A percentile compares a stretch with the other conserved stretches of the same genome.
phyloP scores from a whole-genome alignment of 169 alveolate species.

The Plasmodium blacklocki region DNA sequence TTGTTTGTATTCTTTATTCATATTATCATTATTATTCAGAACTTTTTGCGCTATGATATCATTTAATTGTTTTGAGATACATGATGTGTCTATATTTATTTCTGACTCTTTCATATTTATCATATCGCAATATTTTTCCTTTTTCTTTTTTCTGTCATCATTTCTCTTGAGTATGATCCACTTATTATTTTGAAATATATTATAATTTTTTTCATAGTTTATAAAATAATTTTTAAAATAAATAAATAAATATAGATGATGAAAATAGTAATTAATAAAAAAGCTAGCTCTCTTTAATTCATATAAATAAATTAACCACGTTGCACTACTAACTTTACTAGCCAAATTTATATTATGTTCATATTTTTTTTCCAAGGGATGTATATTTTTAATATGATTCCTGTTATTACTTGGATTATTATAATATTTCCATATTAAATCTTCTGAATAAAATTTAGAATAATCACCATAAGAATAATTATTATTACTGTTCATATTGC shows the following conservation, averaged over 20 bases:
- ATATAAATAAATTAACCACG: conserved; percentile 92
- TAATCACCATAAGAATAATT: neutral
- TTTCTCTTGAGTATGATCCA: conserved; percentile 22
- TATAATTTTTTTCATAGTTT: conserved; percentile 24
- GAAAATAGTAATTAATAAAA: conserved; percentile 56
- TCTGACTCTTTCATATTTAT: neutral
- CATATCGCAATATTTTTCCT: neutral
- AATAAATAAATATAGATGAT: conserved; percentile 45
- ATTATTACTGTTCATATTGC: neutral
- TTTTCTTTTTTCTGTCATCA: neutral
- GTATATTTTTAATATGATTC: conserved; percentile 11
- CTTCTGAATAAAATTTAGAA: neutral
- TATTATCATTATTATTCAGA: neutral
- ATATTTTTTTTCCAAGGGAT: conserved; percentile 69
- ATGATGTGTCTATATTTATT: too few species aligned
- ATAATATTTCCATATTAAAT: neutral
- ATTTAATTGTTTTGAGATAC: too few species aligned
- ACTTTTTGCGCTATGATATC: neutral
- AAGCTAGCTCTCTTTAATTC: conserved; percentile 88
- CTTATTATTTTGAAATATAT: conserved; percentile 3
- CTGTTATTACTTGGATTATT: neutral
- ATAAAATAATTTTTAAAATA: conserved; percentile 27
- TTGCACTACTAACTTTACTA: conserved; percentile 90
- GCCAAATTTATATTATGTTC: conserved; percentile 86
- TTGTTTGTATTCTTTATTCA: neutral